Evolutionary conservation across 352 stramenopile species (phyloP).

Genomic region (Phytophthora boehmeriae): DNA sequence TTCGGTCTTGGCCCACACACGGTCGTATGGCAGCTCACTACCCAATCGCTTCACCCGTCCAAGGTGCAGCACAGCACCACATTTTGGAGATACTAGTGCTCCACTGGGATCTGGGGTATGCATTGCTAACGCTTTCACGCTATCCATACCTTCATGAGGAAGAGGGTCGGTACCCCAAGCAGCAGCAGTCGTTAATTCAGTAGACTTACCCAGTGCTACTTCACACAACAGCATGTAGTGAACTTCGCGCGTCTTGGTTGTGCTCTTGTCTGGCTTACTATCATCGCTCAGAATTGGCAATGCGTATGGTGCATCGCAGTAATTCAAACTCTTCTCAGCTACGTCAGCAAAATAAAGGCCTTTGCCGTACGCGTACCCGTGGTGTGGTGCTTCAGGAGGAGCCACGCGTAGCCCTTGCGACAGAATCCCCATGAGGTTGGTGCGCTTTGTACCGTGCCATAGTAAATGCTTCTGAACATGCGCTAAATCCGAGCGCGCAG

Average conservation of each 20-base stretch:
- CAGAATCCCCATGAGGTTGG: constrained; percentile 88
- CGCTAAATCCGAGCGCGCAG: constrained; percentile 39
- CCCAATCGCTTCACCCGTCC: constrained; percentile 57
- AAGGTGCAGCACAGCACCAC: constrained; percentile 54
- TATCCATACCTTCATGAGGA: constrained; percentile 55
- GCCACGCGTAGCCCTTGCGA: constrained; percentile 87
- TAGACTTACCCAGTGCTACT: constrained; percentile 58
- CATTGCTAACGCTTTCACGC: constrained; percentile 58
- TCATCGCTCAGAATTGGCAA: constrained; percentile 41
- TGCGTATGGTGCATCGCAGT: constrained; percentile 65
- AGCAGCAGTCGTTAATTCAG: constrained; percentile 35
- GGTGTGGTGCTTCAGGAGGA: constrained; percentile 79
- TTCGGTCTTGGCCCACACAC: constrained; percentile 62
- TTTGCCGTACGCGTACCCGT: constrained; percentile 86
- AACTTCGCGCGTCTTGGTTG: constrained; percentile 51
- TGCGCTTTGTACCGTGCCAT: constrained; percentile 87
- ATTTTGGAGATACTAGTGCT: constrained; percentile 58
- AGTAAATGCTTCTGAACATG: constrained; percentile 60
- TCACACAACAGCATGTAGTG: constrained; percentile 82
- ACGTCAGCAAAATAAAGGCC: constrained; percentile 89
- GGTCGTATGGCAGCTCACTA: constrained; percentile 40
- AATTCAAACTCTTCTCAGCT: constrained; percentile 75
- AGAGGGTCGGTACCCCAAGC: constrained; percentile 40
- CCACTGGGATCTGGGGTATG: constrained; percentile 56
- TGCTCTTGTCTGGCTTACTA: constrained; percentile 35